These are phyloP conservation scores for Pichiaceae sp. DNA, from an alignment of 1,139 yeast species.

Conservation along the genomic window DNA sequence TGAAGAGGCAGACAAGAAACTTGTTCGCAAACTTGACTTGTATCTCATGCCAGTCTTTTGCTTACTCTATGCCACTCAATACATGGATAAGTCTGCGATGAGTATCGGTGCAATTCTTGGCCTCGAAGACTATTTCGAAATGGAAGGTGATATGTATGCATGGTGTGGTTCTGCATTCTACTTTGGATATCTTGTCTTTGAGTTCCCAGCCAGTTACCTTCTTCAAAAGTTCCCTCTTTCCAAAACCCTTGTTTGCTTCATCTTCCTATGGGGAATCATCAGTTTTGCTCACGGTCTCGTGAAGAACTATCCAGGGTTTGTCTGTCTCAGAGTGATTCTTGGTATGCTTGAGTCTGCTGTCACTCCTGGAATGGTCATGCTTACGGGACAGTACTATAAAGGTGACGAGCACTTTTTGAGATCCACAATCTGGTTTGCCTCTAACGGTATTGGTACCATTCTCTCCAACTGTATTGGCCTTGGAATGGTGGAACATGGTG, in stretches of 20 bases:
- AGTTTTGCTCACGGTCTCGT: constrained; percentile 29
- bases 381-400: constrained; percentile 45
- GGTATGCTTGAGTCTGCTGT: constrained; percentile 38
- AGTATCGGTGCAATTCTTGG: constrained; percentile 42
- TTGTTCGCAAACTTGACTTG: constrained; percentile 45
- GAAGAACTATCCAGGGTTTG: constrained; percentile 27
- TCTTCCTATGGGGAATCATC: constrained; percentile 25
- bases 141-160: constrained; percentile 39
- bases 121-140: constrained; percentile 28
- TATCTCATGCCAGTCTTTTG: constrained; percentile 49
- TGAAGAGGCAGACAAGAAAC: constrained; percentile 24
- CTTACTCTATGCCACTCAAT: constrained; percentile 47
- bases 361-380: constrained; percentile 41
- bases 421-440: constrained; percentile 1
- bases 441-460: neutral
- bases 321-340: constrained; percentile 33
- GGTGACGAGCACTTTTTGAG: constrained; percentile 38
- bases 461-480: neutral
- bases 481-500: neutral
- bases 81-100: constrained; percentile 43
- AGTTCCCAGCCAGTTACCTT: constrained; percentile 31
- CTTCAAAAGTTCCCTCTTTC: constrained; percentile 27
- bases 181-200: constrained; percentile 39
- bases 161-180: constrained; percentile 50
- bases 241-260: constrained; percentile 24